A percentile compares a stretch with the other conserved stretches of the same genome.
Evolutionary conservation across 768 basidiomycete genomes (phyloP).

Genomic region (Tylopilus rubrobrunneus): DNA sequence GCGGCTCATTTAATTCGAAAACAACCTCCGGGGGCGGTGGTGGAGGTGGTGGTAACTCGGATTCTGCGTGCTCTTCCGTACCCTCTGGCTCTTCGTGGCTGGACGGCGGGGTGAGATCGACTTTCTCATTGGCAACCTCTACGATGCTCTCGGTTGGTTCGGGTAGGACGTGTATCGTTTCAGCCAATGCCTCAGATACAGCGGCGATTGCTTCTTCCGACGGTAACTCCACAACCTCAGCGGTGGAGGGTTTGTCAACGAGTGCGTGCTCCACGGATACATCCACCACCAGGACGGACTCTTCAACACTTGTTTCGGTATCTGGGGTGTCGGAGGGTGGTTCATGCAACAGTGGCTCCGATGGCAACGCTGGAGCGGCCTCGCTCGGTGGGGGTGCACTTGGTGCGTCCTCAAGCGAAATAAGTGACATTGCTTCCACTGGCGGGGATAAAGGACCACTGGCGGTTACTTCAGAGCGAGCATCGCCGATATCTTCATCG

Average conservation of each 20-base stretch:
- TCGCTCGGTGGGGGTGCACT: neutral
- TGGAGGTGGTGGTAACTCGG: slow-evolving; percentile 1
- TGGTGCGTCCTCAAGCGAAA: slow-evolving; percentile 22
- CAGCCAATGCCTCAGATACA: slow-evolving; percentile 1
- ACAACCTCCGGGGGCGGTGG: slow-evolving; percentile 1
- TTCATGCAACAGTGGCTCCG: slow-evolving; percentile 1
- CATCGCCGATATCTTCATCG: slow-evolving; percentile 24
- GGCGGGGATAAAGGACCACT: slow-evolving; percentile 25
- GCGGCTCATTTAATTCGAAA: slow-evolving; percentile 29
- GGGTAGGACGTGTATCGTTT: slow-evolving; percentile 4
- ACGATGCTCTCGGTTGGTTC: neutral
- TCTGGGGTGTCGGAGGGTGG: slow-evolving; percentile 1
- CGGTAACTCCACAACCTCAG: slow-evolving; percentile 4
- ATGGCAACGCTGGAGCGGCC: neutral
- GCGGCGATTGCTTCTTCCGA: slow-evolving; percentile 7
- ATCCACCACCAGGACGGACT: neutral
- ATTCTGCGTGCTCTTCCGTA: slow-evolving; percentile 5
- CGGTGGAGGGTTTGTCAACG: neutral
- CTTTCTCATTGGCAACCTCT: slow-evolving; percentile 8
- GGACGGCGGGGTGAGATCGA: neutral
- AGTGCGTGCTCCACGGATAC: neutral
- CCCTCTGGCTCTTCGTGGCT: neutral
- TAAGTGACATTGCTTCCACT: slow-evolving; percentile 24
- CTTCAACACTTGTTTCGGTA: slow-evolving; percentile 11
- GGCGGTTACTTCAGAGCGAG: slow-evolving; percentile 17